phyloP scores from a whole-genome alignment of 2,329 filamentous ascomycete species.

The Cladosporium sp. region DNA sequence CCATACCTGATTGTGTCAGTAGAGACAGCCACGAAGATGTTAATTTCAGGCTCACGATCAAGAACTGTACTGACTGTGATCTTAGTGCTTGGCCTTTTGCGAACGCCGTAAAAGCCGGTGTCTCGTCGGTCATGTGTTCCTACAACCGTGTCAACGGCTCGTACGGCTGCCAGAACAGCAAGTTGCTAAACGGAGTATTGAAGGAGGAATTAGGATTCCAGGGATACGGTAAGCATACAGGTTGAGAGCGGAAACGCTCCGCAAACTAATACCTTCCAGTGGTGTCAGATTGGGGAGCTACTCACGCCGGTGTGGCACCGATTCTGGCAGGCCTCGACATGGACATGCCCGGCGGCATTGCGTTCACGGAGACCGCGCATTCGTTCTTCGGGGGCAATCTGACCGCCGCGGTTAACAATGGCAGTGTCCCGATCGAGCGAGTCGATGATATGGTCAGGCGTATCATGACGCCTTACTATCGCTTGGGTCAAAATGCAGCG shows the following conservation, averaged over 20 bases:
- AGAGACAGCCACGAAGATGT: neutral
- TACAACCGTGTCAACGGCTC: conserved; percentile 66
- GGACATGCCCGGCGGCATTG: conserved; percentile 57
- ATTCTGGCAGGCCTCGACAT: conserved; percentile 58
- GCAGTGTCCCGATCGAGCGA: conserved; percentile 53
- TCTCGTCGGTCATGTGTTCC: conserved; percentile 36
- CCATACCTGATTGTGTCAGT: neutral
- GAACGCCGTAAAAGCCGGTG: conserved; percentile 32
- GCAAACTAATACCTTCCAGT: conserved; percentile 49
- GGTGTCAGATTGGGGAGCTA: conserved; percentile 72
- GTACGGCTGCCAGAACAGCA: conserved; percentile 62
- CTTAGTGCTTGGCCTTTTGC: conserved; percentile 32
- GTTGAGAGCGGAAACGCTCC: neutral
- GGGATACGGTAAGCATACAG: conserved; percentile 45
- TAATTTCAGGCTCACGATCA: neutral
- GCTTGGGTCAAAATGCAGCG: conserved; percentile 53
- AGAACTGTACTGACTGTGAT: neutral
- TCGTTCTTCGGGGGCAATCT: conserved; percentile 37
- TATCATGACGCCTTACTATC: conserved; percentile 55
- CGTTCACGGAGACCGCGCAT: conserved; percentile 17
- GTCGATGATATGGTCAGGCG: conserved; percentile 60
- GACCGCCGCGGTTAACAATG: conserved; percentile 56
- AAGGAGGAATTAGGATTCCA: conserved; percentile 75
- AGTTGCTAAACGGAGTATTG: conserved; percentile 65
- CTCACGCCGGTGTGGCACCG: conserved; percentile 27